Evolutionary conservation across 768 basidiomycete species (phyloP), one percentile per base, ranked within the genome.

Genomic region (Leucosporidium creatinivorum): DNA sequence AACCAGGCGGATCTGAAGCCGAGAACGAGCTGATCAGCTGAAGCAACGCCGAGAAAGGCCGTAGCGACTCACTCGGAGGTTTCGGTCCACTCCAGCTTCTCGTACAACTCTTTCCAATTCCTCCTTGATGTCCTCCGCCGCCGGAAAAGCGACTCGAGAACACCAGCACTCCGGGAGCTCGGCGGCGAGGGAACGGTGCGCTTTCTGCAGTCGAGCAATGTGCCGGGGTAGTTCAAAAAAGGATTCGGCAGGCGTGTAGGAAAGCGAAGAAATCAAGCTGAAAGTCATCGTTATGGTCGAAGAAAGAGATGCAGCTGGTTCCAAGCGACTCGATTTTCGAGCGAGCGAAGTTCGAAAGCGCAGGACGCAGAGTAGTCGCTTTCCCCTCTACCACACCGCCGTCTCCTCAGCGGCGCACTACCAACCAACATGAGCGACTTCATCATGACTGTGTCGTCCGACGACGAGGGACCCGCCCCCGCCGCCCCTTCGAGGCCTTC

Each of bases 401-500:
- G 21, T 51, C 25, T 51, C 49, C 25, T 51, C 50, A 51, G 25
- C 50, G 23, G 21, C 25, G 50, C 9, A 51, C 50, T 13, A 26
- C 25, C 52, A 25, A 26, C n/a, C 52, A 54, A 26, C 52, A 54
- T 54, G 52, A 26, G 39, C 17, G 73, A 72, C 33, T 71, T 76
- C 58, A 69, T 75, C 51, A 65, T 73, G 66, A 76, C 75, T 4
- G 57, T 76, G 58, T 70, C 72, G 30, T 73, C 73, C 25, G 75
- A 75, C 67, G 74, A 72, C 61, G 75, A 76, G 26, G 55, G 25
- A 3, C 60, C 68, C 39, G 52, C 57, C 10, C 58, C 62, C 8
- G 31, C 62, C 13, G 28, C 61, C 3, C 55, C 50, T n/a, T 19
- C 59, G 3, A 9, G 44, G 2, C 9, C 44, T 8, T 48, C 52